phyloP scores from a whole-genome alignment of 2,329 filamentous ascomycete genomes.

The Acrocalymma vagum region DNA sequence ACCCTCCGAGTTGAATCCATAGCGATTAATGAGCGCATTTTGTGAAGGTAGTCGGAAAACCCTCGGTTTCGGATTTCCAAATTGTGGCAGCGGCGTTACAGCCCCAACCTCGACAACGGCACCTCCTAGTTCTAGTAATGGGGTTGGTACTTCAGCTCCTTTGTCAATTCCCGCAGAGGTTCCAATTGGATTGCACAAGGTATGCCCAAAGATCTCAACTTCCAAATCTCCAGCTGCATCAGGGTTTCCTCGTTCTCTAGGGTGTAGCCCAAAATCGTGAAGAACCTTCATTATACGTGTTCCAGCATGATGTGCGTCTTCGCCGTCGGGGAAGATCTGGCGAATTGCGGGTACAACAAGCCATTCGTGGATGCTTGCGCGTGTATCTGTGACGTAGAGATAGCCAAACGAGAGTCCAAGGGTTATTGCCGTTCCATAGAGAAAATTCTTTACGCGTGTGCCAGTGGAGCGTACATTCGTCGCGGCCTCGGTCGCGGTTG shows the following conservation, averaged over 20 bases:
- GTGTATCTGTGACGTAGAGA: slow-evolving; percentile 63
- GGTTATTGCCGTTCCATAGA: slow-evolving; percentile 64
- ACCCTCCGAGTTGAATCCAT: slow-evolving; percentile 91
- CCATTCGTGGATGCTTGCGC: slow-evolving; percentile 62
- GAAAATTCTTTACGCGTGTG: slow-evolving; percentile 57
- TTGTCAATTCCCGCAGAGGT: slow-evolving; percentile 98
- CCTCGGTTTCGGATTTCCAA: slow-evolving; percentile 85
- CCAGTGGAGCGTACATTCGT: slow-evolving; percentile 49
- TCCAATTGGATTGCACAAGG: slow-evolving; percentile 84
- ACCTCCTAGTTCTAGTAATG: slow-evolving; percentile 84
- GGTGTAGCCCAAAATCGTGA: slow-evolving; percentile 78
- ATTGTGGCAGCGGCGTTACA: slow-evolving; percentile 85
- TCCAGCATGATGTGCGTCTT: slow-evolving; percentile 89
- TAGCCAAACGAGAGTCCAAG: slow-evolving; percentile 57
- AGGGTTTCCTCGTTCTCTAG: slow-evolving; percentile 77
- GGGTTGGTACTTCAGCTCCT: slow-evolving; percentile 85
- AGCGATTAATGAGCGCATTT: slow-evolving; percentile 92
- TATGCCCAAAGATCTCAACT: slow-evolving; percentile 78
- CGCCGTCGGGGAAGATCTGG: slow-evolving; percentile 74
- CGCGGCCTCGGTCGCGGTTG: slow-evolving; percentile 32
- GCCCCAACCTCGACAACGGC: slow-evolving; percentile 92
- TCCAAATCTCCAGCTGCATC: slow-evolving; percentile 63
- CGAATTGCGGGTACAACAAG: slow-evolving; percentile 69
- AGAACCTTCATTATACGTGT: slow-evolving; percentile 75
- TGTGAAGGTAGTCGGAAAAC: slow-evolving; percentile 87